Conservation (phyloP, 257 asterid species). For the Catharanthus roseus region DNA sequence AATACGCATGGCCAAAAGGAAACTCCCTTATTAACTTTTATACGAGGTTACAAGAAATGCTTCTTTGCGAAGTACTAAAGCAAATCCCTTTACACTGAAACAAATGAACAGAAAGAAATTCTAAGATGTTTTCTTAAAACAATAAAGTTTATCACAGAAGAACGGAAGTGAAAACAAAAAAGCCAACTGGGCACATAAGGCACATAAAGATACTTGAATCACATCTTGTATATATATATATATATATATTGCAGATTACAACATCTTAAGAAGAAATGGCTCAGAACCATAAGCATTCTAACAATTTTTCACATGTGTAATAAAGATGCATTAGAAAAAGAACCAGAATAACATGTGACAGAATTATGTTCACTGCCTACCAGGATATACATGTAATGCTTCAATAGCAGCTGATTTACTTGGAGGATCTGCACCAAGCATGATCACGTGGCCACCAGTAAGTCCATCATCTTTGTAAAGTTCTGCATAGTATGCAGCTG, state of each 20-base stretch:
- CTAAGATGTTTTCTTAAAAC: not conserved
- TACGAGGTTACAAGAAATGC: not conserved
- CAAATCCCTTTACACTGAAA: not conserved
- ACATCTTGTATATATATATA: not conserved
- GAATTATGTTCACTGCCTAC: constrained; percentile 30
- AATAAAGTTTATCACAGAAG: not conserved
- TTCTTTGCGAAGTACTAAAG: not conserved
- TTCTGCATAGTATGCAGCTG: constrained; percentile 84
- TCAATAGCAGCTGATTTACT: constrained; percentile 77
- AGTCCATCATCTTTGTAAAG: constrained; percentile 75
- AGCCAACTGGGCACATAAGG: not conserved
- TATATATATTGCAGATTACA: not conserved
- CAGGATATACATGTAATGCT: constrained; percentile 91
- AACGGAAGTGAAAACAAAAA: not conserved
- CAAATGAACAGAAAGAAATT: not conserved
- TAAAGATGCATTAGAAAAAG: constrained; percentile 2
- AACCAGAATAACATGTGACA: constrained; percentile 1
- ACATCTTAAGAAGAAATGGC: not conserved
- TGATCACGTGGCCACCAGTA: constrained; percentile 89
- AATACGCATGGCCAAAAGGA: not conserved
- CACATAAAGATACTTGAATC: not conserved
- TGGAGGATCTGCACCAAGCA: constrained; percentile 95
- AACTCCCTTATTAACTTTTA: not conserved
- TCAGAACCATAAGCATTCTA: not conserved
- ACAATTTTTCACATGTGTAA: not conserved